These are phyloP conservation scores for Blastobotrys ciferrii DNA, from an alignment of 1,139 yeast genomes.

Conservation along the genomic window DNA sequence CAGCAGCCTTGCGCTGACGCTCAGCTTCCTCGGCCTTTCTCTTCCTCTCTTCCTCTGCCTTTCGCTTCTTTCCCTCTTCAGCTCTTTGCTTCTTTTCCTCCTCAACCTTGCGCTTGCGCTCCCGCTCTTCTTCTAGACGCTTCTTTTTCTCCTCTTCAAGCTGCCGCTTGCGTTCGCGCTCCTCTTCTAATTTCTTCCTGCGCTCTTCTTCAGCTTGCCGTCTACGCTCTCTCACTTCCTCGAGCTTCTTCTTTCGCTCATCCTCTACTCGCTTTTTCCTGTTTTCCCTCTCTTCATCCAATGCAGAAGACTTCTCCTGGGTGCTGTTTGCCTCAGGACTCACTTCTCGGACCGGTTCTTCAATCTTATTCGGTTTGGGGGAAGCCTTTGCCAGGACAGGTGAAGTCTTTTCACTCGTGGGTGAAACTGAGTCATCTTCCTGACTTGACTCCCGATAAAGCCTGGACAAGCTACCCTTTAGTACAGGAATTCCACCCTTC, in stretches of 20 bases:
- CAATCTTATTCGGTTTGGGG: neutral
- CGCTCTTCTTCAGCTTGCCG: constrained; percentile 1
- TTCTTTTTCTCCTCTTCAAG: constrained; percentile 3
- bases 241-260: constrained; percentile 7
- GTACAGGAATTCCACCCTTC: constrained; percentile 13
- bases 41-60: constrained; percentile 1
- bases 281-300: constrained; percentile 1
- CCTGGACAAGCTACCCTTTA: constrained; percentile 7
- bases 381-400: neutral
- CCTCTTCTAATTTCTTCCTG: constrained; percentile 6
- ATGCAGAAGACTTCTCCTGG: neutral
- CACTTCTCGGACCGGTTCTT: neutral
- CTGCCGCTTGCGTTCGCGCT: neutral
- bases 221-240: constrained; percentile 1
- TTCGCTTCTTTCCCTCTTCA: constrained; percentile 4
- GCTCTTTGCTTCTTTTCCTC: constrained; percentile 3
- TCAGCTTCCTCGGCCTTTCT: neutral
- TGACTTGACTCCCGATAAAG: constrained; percentile 2
- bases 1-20: neutral
- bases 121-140: neutral
- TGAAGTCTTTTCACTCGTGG: too few relatives aligned
- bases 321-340: neutral
- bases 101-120: constrained; percentile 5
- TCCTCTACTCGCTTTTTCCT: constrained; percentile 6
- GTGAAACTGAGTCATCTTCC: constrained; percentile 7